Evolutionary conservation across 108 stramenopile genomes (phyloP).

Genomic region (Licmophora abbreviata): DNA sequence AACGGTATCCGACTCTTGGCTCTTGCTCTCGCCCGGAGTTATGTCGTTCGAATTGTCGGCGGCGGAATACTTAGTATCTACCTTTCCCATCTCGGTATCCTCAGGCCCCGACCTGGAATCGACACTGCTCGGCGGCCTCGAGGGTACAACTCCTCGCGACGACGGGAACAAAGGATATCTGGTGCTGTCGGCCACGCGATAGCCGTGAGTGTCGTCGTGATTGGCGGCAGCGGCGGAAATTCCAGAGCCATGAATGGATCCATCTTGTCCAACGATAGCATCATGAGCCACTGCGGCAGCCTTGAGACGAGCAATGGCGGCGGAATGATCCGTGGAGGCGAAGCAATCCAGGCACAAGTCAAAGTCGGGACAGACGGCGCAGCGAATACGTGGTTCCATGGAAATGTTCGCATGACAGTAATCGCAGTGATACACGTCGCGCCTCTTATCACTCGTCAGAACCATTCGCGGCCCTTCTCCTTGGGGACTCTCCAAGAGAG

Average conservation of each 20-base stretch:
- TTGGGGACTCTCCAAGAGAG: too few species aligned
- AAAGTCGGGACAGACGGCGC: conserved; percentile 78
- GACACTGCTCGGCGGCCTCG: too few species aligned
- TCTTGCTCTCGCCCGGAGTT: conserved; percentile 1
- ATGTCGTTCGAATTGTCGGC: neutral
- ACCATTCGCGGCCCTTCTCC: too few species aligned
- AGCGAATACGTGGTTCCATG: conserved; percentile 73
- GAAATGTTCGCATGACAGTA: conserved; percentile 80
- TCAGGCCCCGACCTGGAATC: too few species aligned
- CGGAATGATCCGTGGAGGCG: conserved; percentile 44
- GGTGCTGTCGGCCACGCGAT: conserved; percentile 75
- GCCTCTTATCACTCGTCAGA: conserved; percentile 60
- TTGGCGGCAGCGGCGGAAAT: conserved; percentile 35
- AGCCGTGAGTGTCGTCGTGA: conserved; percentile 60
- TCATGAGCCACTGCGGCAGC: conserved; percentile 14
- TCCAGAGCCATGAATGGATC: neutral
- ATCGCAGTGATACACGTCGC: conserved; percentile 84
- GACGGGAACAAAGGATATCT: conserved; percentile 66
- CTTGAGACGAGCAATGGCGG: conserved; percentile 20
- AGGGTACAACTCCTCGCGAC: conserved; percentile 22
- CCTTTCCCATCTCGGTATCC: too few species aligned
- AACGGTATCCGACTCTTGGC: neutral
- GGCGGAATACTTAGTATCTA: neutral
- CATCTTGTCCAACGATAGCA: neutral
- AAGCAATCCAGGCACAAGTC: conserved; percentile 88